phyloP scores from a whole-genome alignment of 73 alveolate species.

The Paramecium pentaurelia region DNA sequence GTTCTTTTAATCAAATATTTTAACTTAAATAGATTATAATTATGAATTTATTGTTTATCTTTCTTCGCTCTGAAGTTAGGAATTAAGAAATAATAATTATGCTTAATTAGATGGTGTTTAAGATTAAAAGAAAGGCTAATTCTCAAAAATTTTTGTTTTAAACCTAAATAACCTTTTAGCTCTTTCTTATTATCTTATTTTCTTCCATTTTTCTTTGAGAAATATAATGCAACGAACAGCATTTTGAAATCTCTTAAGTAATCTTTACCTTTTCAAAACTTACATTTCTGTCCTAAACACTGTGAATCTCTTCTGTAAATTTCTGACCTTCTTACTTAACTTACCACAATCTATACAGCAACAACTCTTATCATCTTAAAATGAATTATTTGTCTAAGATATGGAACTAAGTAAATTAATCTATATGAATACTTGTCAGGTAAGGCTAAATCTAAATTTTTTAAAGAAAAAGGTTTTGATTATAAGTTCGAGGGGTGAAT shows the following conservation, averaged over 20 bases:
- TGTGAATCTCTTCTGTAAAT: background rate
- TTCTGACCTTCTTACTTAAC: background rate
- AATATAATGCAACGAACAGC: background rate
- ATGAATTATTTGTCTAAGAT: background rate
- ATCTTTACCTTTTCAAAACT: background rate
- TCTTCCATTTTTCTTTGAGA: background rate
- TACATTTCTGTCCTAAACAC: background rate
- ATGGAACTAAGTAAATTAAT: background rate
- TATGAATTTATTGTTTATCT: background rate
- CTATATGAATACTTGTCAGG: background rate
- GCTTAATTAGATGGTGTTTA: background rate
- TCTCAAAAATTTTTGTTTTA: background rate
- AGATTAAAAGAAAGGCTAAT: background rate
- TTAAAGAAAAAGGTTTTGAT: background rate
- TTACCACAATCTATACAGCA: background rate
- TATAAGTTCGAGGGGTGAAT: background rate
- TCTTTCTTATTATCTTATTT: background rate
- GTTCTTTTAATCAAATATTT: background rate
- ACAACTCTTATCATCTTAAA: background rate
- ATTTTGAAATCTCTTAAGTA: background rate
- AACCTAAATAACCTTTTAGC: background rate
- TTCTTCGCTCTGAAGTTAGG: background rate
- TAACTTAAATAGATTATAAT: background rate
- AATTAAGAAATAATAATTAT: background rate
- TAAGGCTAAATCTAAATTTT: background rate